Conservation (phyloP, 192 early-diverging fungal genomes). For the Umbelopsis ramanniana region DNA sequence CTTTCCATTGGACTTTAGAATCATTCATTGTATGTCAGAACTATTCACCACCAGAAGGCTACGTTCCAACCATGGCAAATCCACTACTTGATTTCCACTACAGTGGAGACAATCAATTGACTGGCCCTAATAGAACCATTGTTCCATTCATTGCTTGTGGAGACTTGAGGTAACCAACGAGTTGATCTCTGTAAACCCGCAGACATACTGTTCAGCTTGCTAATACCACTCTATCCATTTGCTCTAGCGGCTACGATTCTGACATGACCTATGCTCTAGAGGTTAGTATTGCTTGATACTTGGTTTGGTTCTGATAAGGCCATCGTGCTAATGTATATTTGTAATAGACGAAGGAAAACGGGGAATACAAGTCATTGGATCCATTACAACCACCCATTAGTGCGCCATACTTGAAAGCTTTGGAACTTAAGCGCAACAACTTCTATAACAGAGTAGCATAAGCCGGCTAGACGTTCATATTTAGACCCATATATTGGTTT, state of each 20-base stretch:
- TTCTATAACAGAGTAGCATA: constrained; percentile 63
- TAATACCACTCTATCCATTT: background rate
- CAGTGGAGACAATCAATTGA: constrained; percentile 53
- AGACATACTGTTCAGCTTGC: background rate
- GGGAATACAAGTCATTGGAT: constrained; percentile 56
- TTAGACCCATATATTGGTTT: too few relatives aligned
- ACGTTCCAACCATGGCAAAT: constrained; percentile 88
- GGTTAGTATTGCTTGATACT: constrained; percentile 41
- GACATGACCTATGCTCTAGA: constrained; percentile 84
- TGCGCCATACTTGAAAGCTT: constrained; percentile 86
- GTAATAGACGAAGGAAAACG: constrained; percentile 36
- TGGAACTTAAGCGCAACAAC: constrained; percentile 75
- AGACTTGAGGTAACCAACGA: constrained; percentile 65
- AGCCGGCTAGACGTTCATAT: too few relatives aligned
- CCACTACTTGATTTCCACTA: constrained; percentile 86
- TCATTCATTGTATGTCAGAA: constrained; percentile 93
- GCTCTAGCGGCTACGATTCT: constrained; percentile 76
- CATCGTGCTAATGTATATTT: background rate
- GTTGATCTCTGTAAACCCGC: constrained; percentile 4
- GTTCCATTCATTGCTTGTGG: constrained; percentile 93
- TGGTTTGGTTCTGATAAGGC: background rate
- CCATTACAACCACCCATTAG: constrained; percentile 87
- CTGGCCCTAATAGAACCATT: constrained; percentile 76
- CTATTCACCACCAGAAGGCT: constrained; percentile 84
- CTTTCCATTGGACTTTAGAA: constrained; percentile 53